Percentiles rank a stretch among this genome's conserved stretches.
Conservation (phyloP, 164 flowering plant species). For the Stephania cephalantha region DNA sequence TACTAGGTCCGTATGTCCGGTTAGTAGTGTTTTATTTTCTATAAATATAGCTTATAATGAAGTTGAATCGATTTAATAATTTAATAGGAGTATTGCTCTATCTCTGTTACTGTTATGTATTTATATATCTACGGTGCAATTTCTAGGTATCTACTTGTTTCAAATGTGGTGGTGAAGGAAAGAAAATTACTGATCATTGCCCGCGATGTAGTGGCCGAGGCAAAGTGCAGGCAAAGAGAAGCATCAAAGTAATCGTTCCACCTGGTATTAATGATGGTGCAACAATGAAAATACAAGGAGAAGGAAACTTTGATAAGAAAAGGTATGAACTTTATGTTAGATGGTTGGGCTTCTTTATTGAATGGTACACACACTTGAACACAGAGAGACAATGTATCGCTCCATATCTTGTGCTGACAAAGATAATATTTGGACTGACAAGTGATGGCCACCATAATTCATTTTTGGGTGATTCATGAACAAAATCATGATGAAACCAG, state of each 20-base stretch:
- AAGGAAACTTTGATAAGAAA: slow-evolving; percentile 68
- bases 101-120: background rate
- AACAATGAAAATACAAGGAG: slow-evolving; percentile 69
- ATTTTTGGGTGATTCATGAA: no score
- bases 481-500: no score
- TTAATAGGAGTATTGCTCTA: background rate
- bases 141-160: slow-evolving; percentile 75
- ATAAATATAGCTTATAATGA: no score
- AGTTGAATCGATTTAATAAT: no score
- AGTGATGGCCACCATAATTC: no score
- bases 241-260: slow-evolving; percentile 57
- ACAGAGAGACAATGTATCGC: background rate
- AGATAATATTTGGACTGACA: no score
- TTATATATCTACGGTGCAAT: background rate
- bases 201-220: slow-evolving; percentile 63
- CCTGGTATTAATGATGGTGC: slow-evolving; percentile 78
- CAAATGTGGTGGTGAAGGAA: slow-evolving; percentile 76
- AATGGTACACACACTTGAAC: background rate
- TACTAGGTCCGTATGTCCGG: background rate
- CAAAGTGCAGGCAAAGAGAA: slow-evolving; percentile 39
- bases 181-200: slow-evolving; percentile 63
- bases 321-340: slow-evolving; percentile 34
- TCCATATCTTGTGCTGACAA: background rate
- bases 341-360: background rate
- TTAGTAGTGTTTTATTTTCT: no score